A percentile compares a stretch with the other conserved stretches of the same genome.
Conservation (phyloP, 768 basidiomycete genomes). For the Lentinula sp. region DNA sequence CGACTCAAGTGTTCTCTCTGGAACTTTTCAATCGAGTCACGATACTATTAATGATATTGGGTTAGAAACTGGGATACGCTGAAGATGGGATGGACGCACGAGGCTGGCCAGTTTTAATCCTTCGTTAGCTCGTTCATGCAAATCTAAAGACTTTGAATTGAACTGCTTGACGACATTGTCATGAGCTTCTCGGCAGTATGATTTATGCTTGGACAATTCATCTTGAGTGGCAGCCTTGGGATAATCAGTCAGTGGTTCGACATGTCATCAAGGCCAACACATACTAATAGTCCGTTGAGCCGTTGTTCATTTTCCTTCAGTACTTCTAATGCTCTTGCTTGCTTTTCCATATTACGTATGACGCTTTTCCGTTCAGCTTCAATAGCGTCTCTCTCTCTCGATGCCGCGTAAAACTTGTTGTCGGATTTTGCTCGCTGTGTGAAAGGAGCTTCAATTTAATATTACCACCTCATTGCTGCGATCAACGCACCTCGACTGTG, state of each 20-base stretch:
- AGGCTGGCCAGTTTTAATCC: neutral
- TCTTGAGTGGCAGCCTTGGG: neutral
- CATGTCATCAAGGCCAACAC: constrained; percentile 11
- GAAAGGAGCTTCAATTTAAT: constrained; percentile 1
- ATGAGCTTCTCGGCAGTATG: neutral
- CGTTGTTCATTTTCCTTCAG: constrained; percentile 59
- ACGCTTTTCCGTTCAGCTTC: constrained; percentile 70
- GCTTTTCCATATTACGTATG: constrained; percentile 40
- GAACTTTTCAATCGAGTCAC: constrained; percentile 17
- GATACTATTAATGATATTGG: neutral
- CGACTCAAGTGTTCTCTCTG: constrained; percentile 18
- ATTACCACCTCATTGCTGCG: neutral
- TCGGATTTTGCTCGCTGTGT: constrained; percentile 90
- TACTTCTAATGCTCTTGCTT: constrained; percentile 54
- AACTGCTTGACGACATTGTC: neutral
- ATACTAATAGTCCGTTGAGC: constrained; percentile 53
- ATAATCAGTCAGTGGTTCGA: neutral
- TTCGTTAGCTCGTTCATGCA: neutral
- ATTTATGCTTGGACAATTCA: neutral
- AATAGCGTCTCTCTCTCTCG: constrained; percentile 83
- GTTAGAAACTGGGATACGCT: neutral
- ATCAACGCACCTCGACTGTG: constrained; percentile 56
- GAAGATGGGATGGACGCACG: neutral
- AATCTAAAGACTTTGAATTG: neutral
- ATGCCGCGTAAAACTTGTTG: constrained; percentile 87